phyloP scores from a whole-genome alignment of 441 rosid species.

The Dalechampia spathulata region DNA sequence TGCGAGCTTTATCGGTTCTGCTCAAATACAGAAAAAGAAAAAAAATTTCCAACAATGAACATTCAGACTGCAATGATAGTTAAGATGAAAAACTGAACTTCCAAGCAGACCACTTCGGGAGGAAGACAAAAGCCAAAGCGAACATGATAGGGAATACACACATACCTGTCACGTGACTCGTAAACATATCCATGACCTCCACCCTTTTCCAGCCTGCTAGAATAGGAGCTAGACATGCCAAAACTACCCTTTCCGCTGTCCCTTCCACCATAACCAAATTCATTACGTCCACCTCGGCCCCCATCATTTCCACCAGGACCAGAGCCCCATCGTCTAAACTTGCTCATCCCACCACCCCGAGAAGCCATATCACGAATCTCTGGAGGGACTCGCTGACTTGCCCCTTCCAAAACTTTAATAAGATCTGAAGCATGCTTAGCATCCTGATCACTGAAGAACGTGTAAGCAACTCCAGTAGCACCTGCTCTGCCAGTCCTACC shows the following conservation, averaged over 20 bases:
- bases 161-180: conserved; percentile 60
- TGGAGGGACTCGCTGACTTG: conserved; percentile 78
- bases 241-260: conserved; percentile 39
- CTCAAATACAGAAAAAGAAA: no score
- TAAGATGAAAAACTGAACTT: no score
- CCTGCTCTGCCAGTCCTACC: conserved; percentile 99
- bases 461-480: conserved; percentile 84
- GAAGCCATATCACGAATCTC: conserved; percentile 85
- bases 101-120: no score
- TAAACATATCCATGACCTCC: conserved; percentile 45
- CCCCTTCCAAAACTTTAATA: conserved; percentile 87
- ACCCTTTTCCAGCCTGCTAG: conserved; percentile 30
- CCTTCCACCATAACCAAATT: conserved; percentile 43
- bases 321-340: conserved; percentile 67
- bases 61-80: no score
- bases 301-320: conserved; percentile 52
- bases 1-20: neutral
- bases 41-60: no score
- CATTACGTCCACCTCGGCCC: conserved; percentile 47
- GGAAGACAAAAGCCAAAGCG: neutral
- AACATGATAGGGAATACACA: neutral
- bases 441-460: conserved; percentile 90
- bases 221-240: conserved; percentile 26
- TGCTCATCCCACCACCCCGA: conserved; percentile 69
- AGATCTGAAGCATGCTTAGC: conserved; percentile 86